Conservation (phyloP, 179 eudicot genomes). For the Gypsophila paniculata region DNA sequence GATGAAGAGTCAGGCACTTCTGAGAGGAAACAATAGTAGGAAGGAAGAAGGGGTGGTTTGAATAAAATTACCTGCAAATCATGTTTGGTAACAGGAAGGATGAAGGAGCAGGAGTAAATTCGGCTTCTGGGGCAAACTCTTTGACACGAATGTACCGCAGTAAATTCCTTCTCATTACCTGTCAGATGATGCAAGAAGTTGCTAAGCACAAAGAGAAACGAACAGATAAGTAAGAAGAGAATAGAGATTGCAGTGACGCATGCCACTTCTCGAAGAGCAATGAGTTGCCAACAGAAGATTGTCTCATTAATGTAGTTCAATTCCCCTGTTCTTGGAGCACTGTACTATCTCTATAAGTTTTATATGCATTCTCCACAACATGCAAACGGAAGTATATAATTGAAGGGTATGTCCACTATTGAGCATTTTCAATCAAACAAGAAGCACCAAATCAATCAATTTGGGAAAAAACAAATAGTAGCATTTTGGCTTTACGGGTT, state of each 20-base stretch:
- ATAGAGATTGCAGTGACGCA: too few relatives aligned
- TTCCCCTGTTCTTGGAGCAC: too few relatives aligned
- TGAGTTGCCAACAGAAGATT: too few relatives aligned
- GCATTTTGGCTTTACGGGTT: not conserved
- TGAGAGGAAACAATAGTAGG: too few relatives aligned
- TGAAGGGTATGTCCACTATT: not conserved
- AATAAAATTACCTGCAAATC: constrained; percentile 70
- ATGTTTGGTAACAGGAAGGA: constrained; percentile 76
- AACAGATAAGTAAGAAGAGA: too few relatives aligned
- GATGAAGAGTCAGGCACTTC: not conserved
- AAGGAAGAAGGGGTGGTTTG: not conserved
- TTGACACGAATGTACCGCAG: constrained; percentile 59
- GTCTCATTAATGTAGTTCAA: not conserved
- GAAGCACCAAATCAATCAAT: too few relatives aligned
- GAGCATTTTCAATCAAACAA: too few relatives aligned
- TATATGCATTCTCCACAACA: not conserved
- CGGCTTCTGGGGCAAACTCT: constrained; percentile 95
- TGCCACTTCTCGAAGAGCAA: too few relatives aligned
- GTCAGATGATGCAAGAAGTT: constrained; percentile 20
- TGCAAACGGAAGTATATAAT: not conserved
- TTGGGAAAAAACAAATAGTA: too few relatives aligned
- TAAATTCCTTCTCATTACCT: constrained; percentile 90
- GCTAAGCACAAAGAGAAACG: not conserved
- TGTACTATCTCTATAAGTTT: not conserved
- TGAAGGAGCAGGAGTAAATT: constrained; percentile 46